These are phyloP conservation scores for Cyberlindnera saturnus DNA, from an alignment of 805 yeast species.

Conservation along the genomic window DNA sequence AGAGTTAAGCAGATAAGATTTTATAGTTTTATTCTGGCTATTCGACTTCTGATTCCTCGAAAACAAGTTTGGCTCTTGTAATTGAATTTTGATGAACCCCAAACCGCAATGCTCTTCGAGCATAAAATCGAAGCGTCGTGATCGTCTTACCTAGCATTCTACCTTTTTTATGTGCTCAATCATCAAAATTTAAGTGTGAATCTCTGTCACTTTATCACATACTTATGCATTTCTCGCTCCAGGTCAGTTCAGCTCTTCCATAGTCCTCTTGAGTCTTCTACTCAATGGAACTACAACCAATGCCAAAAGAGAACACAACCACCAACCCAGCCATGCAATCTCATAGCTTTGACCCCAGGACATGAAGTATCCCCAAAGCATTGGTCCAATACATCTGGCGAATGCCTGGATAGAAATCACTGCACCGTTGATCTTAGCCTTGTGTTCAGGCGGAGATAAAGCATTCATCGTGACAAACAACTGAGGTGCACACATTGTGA, in stretches of 20 bases:
- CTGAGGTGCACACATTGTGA: conserved; percentile 10
- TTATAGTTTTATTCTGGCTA: too few species aligned
- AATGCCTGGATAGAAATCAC: conserved; percentile 7
- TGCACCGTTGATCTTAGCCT: conserved; percentile 13
- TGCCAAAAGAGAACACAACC: conserved; percentile 8
- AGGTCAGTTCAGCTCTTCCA: neutral
- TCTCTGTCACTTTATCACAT: too few species aligned
- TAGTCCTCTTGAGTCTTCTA: neutral
- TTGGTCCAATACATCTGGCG: conserved; percentile 12
- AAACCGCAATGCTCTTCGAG: too few species aligned
- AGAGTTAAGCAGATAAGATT: too few species aligned
- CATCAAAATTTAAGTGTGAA: too few species aligned
- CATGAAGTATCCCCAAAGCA: conserved; percentile 14
- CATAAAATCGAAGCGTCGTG: too few species aligned
- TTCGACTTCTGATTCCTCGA: too few species aligned
- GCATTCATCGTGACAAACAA: conserved; percentile 11
- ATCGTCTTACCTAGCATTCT: too few species aligned
- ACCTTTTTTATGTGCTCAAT: too few species aligned
- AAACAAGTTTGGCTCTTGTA: too few species aligned
- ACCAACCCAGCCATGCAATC: conserved; percentile 17
- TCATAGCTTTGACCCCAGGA: conserved; percentile 12
- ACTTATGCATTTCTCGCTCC: too few species aligned
- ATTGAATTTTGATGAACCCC: too few species aligned
- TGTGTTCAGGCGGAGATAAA: conserved; percentile 10
- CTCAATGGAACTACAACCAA: neutral